Base-by-base conservation (phyloP, 495 filamentous ascomycete species). In the Trichoderma orchidacearum region DNA sequence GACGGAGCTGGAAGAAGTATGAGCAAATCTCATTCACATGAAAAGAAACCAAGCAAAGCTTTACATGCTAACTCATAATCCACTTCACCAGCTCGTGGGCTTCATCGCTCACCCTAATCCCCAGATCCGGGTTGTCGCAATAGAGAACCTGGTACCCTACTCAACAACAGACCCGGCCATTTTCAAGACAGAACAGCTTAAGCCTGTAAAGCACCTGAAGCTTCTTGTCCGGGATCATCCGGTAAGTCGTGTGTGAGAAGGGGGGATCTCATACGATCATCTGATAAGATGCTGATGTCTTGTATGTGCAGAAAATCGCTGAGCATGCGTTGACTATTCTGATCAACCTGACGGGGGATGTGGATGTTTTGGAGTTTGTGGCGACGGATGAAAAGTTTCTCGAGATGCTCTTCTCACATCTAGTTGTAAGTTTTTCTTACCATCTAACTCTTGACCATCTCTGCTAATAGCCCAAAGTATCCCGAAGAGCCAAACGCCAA, bases 261-360 rank as follows among this genome's bases (percentile, higher is more conserved):
- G 8, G 45, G 27, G 11, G 17, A 29, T 51, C 17, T 15, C 18
- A n/a, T 25, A 21, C 18, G 6, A 13, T 27, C 7, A n/a, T 27
- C 1, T 15, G 9, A n/a, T n/a, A 29, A 11, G 41, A 18, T 13
- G 30, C 35, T 36, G 25, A 59, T 6, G 28, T 55, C 60, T 55
- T 45, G 34, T 1, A 29, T 17, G 1, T 27, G 27, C 61, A 95
- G 89, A 80, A 85, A 62, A 95, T 95, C 58, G 86, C 92, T 21
- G 89, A 90, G 62, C 85, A 96, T 78, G 92, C 85, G n/a, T 69
- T 97, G 57, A 93, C 83, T 9, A 95, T 96, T 53, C 78, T 98
- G 38, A 83, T 97, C 67, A 98, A 98, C 68, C 78, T 98, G 34
- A 89, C 90, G 12, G 77, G 79, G 21, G 90, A 96, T 61, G 70